Percentiles rank a stretch among this genome's conserved stretches.
These are phyloP conservation scores for Chamaenerion angustifolium DNA, from an alignment of 345 rosid genomes.

Conservation along the genomic window DNA sequence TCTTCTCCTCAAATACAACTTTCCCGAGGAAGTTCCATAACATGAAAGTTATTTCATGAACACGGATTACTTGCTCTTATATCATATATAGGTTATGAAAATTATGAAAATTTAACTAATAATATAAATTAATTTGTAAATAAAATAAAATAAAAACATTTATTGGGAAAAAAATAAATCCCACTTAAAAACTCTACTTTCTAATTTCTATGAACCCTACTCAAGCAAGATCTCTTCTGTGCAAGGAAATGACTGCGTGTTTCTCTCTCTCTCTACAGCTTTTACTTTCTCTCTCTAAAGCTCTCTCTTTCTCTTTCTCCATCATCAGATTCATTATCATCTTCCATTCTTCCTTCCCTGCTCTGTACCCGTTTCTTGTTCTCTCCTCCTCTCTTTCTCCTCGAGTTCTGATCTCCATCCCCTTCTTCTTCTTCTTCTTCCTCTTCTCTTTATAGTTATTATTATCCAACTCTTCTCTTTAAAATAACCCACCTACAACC, in stretches of 20 bases:
- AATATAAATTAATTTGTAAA: neutral
- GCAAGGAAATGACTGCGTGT: constrained; percentile 1
- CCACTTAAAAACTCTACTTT: neutral
- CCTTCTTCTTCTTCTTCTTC: neutral
- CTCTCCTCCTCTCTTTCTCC: neutral
- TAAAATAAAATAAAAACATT: neutral
- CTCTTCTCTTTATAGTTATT: neutral
- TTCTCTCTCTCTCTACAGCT: neutral
- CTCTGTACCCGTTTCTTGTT: neutral
- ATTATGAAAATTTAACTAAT: neutral
- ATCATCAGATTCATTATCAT: constrained; percentile 3
- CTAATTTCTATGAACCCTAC: neutral
- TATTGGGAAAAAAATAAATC: neutral
- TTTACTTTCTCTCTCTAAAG: neutral
- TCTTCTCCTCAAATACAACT: too few relatives aligned
- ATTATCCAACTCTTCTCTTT: neutral
- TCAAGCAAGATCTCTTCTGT: constrained; percentile 2
- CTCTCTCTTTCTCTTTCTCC: neutral
- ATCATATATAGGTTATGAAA: too few relatives aligned
- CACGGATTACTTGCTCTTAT: too few relatives aligned
- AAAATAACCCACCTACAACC: neutral
- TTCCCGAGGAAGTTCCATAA: too few relatives aligned
- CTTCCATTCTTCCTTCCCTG: neutral
- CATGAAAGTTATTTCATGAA: too few relatives aligned
- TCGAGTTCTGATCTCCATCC: neutral